These are phyloP conservation scores for Colletotrichum tropicicola DNA, from an alignment of 2,329 filamentous ascomycete species.

Conservation along the genomic window DNA sequence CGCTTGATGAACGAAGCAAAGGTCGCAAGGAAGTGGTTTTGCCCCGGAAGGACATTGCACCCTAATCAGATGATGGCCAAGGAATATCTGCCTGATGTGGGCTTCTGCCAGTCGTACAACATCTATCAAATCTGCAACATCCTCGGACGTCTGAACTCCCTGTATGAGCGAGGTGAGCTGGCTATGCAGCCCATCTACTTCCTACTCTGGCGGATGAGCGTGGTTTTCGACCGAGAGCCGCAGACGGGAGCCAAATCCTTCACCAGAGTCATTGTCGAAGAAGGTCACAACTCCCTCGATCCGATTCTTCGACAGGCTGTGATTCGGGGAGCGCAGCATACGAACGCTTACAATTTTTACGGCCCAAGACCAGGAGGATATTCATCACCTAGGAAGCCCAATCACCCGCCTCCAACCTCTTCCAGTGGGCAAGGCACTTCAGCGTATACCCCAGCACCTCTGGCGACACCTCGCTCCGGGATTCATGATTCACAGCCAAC, in stretches of 20 bases:
- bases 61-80: constrained; percentile 48
- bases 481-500: too few species aligned
- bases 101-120: constrained; percentile 43
- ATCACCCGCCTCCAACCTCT: neutral
- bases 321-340: constrained; percentile 17
- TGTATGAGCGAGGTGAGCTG: constrained; percentile 37
- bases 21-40: constrained; percentile 45
- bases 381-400: neutral
- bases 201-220: constrained; percentile 43
- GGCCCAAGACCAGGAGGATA: neutral
- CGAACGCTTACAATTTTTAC: constrained; percentile 16
- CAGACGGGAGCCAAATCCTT: neutral
- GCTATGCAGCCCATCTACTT: constrained; percentile 49
- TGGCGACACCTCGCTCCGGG: too few species aligned
- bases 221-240: constrained; percentile 6
- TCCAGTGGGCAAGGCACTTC: too few species aligned
- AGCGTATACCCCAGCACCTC: too few species aligned
- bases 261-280: neutral
- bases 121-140: constrained; percentile 47
- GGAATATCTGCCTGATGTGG: constrained; percentile 38
- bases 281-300: constrained; percentile 8
- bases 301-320: constrained; percentile 7
- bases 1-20: constrained; percentile 41
- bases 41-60: constrained; percentile 38
- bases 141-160: constrained; percentile 39